Base-by-base conservation (phyloP, 2,329 filamentous ascomycete species). In the Aspergillus glaucus region DNA sequence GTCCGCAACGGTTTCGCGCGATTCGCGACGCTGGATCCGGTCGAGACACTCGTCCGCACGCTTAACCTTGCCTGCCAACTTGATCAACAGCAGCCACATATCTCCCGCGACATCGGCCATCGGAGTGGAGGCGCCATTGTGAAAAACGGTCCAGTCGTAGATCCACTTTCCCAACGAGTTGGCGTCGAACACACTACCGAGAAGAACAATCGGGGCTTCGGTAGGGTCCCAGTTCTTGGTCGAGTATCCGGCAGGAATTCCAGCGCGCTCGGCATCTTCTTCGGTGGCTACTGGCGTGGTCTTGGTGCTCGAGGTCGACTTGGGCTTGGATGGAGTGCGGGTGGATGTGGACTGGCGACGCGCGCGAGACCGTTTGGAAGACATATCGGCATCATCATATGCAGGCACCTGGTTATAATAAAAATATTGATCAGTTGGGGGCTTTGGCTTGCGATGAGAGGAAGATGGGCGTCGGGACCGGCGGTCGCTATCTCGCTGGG, bases 141-240 rank as follows among this genome's bases (percentile, higher is more conserved):
- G 85, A 75, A 88, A 95, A 55, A 96, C 88, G 15, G 93, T 96
- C 93, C 93, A 98, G 78, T 97, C 93, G 72, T 95, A 98, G 64
- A 98, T 94, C 93, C 93, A 98, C 74, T 96, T 96, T 63, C 93
- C 93, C 26, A 98, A 79, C 22, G 89, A 95, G 79, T 97, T 96
- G 64, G 92, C 88, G 66, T 97, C 93, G 64, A 97, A 97, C 49
- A 97, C 93, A 65, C 88, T 95, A 45, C 93, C 93, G 19, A 97
- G 79, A 22, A 98, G 81, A 65, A 96, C 85, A 66, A 98, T 96
- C 45, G 93, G 93, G 59, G 90, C 84, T 75, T 97, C 92, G 24
- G 82, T 84, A 0, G 92, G 92, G 67, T 98, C 93, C 93, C 93
- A 97, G 75, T 97, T 95, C 79, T 97, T 97, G 66, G 92, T 83